These are phyloP conservation scores for Sisymbrium altissimum DNA, from an alignment of 345 rosid species.

Conservation along the genomic window DNA sequence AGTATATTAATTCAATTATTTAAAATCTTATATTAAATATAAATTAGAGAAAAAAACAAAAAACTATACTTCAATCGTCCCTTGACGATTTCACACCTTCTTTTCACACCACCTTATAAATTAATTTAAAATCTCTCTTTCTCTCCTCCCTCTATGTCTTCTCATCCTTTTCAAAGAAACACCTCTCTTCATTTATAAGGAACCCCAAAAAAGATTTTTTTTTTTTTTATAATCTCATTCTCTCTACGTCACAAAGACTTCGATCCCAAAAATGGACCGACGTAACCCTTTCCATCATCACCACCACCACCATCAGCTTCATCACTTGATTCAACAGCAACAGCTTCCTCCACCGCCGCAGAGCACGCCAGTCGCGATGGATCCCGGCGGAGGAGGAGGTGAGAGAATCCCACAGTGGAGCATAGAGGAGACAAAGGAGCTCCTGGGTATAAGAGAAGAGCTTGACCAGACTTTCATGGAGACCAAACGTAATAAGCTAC, in stretches of 20 bases:
- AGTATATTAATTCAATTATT: conserved; percentile 3
- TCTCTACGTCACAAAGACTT: conserved; percentile 16
- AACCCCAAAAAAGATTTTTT: background rate
- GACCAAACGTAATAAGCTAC: conserved; percentile 83
- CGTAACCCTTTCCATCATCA: conserved; percentile 45
- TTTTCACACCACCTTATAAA: conserved; percentile 60
- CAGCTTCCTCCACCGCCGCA: conserved; percentile 45
- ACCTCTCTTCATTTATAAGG: conserved; percentile 28
- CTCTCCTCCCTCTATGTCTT: conserved; percentile 23
- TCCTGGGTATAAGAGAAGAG: conserved; percentile 77
- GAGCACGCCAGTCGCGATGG: conserved; percentile 32
- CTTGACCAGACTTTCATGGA: conserved; percentile 92
- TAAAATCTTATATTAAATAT: background rate
- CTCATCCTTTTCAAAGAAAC: conserved; percentile 4
- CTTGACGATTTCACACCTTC: conserved; percentile 59
- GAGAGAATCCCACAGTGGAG: conserved; percentile 99
- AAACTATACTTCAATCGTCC: conserved; percentile 15
- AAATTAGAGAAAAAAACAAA: conserved; percentile 16
- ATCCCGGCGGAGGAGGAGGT: conserved; percentile 15
- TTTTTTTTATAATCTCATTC: background rate
- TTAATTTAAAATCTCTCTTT: conserved; percentile 25
- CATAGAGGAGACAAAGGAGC: conserved; percentile 80
- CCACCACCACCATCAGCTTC: conserved; percentile 40
- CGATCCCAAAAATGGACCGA: conserved; percentile 43
- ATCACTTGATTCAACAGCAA: conserved; percentile 37